Evolutionary conservation across 257 asterid species (phyloP).

Genomic region (Perilla frutescens): DNA sequence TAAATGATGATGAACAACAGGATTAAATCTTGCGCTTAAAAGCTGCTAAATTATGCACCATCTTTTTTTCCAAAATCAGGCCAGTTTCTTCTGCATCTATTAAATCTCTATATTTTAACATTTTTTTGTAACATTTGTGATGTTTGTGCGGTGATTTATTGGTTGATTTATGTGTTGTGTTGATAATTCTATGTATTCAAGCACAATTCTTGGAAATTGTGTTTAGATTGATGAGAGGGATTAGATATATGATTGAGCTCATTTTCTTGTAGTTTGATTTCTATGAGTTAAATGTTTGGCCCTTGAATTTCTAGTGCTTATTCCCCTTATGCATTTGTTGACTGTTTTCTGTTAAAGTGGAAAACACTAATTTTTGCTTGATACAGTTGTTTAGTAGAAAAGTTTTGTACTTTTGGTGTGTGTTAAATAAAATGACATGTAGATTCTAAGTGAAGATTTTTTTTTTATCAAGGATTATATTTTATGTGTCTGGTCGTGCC

Average conservation of each 20-base stretch:
- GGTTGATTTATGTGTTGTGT: not conserved
- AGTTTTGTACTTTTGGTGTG: not conserved
- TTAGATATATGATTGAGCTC: conserved; percentile 5
- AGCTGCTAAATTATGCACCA: conserved; percentile 45
- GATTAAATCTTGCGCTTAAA: conserved; percentile 51
- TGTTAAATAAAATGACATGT: no score
- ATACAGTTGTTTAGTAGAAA: not conserved
- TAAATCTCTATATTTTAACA: not conserved
- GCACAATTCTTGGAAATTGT: not conserved
- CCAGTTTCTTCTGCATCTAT: conserved; percentile 24
- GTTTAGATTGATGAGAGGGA: conserved; percentile 16
- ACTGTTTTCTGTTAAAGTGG: not conserved
- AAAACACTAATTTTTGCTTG: not conserved
- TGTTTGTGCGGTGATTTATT: conserved; percentile 16
- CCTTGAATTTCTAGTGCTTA: conserved; percentile 8
- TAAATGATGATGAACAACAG: conserved; percentile 63
- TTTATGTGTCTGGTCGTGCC: not conserved
- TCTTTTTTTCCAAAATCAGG: conserved; percentile 53
- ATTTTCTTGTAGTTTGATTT: not conserved
- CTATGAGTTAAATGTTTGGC: not conserved
- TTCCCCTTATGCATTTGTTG: not conserved
- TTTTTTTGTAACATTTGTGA: not conserved
- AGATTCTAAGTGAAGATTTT: no score
- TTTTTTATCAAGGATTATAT: no score
- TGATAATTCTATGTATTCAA: not conserved